These are phyloP conservation scores for Balamuthia mandrillaris DNA, from an alignment of 208 protist species.

Conservation along the genomic window DNA sequence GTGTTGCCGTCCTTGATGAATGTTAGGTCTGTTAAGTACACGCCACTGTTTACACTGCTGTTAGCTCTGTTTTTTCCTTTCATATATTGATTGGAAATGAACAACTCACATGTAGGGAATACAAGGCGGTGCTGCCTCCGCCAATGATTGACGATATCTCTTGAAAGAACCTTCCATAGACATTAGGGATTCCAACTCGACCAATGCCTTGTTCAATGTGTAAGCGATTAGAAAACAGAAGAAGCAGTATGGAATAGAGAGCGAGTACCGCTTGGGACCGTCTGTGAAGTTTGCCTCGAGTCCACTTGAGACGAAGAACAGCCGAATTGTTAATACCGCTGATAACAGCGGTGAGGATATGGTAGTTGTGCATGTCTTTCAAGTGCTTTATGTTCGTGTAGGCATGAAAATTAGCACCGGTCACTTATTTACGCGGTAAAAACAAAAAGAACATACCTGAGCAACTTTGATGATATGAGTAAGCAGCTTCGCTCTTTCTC, in stretches of 20 bases:
- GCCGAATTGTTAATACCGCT: conserved; percentile 11
- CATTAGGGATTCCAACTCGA: conserved; percentile 11
- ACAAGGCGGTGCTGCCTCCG: neutral
- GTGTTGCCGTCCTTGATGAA: conserved; percentile 72
- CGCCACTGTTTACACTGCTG: no score
- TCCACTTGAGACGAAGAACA: conserved; percentile 21
- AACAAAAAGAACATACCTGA: neutral
- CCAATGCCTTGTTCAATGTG: neutral
- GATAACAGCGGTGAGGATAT: conserved; percentile 5
- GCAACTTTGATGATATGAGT: conserved; percentile 11
- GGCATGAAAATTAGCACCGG: no score
- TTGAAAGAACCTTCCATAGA: conserved; percentile 28
- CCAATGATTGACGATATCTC: neutral
- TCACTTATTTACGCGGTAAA: no score
- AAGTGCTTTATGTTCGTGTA: neutral
- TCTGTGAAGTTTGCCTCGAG: neutral
- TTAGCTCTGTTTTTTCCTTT: no score
- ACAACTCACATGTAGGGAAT: neutral
- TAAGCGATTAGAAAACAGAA: neutral
- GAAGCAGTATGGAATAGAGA: neutral
- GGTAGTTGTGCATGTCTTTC: conserved; percentile 35
- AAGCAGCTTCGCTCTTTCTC: conserved; percentile 17
- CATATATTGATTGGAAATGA: neutral
- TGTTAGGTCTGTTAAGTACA: conserved; percentile 67
- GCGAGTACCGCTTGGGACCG: neutral